Evolutionary conservation across 78 protist species (phyloP).

Genomic region (Dictyostelium citrinum): DNA sequence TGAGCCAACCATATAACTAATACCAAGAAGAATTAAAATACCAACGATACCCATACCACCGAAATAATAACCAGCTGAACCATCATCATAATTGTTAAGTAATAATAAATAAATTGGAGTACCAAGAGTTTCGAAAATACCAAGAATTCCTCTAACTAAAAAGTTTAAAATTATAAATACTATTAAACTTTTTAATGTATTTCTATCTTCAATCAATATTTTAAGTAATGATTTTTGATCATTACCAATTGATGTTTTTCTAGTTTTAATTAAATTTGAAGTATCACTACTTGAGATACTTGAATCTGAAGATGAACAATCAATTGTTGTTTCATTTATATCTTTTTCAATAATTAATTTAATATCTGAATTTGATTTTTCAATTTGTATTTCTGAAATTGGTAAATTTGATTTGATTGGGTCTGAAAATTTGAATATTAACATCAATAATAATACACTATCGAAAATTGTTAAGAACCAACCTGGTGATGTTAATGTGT

Average conservation of each 20-base stretch:
- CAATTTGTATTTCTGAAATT: not conserved
- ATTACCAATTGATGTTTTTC: not conserved
- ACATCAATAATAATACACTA: not conserved
- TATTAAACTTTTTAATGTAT: not conserved
- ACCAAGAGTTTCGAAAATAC: conserved; percentile 27
- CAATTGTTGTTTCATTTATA: not conserved
- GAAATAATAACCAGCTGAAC: not conserved
- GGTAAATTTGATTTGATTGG: not conserved
- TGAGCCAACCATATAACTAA: conserved; percentile 19
- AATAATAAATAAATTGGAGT: not conserved
- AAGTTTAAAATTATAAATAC: not conserved
- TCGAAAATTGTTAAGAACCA: not conserved
- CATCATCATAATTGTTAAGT: not conserved
- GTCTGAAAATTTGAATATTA: not conserved
- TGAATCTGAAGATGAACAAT: too few species aligned
- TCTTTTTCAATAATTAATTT: not conserved
- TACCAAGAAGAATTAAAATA: not conserved
- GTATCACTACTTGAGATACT: not conserved
- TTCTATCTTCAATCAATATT: not conserved
- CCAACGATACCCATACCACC: conserved; percentile 23
- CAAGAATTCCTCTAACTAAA: conserved; percentile 1
- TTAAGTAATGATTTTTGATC: not conserved
- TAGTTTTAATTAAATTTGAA: not conserved
- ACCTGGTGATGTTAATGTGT: not conserved
- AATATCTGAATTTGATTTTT: too few species aligned